Evolutionary conservation across 2,329 filamentous ascomycete species (phyloP), one percentile per base, ranked within the genome.

Genomic region (Ophiostoma montium): DNA sequence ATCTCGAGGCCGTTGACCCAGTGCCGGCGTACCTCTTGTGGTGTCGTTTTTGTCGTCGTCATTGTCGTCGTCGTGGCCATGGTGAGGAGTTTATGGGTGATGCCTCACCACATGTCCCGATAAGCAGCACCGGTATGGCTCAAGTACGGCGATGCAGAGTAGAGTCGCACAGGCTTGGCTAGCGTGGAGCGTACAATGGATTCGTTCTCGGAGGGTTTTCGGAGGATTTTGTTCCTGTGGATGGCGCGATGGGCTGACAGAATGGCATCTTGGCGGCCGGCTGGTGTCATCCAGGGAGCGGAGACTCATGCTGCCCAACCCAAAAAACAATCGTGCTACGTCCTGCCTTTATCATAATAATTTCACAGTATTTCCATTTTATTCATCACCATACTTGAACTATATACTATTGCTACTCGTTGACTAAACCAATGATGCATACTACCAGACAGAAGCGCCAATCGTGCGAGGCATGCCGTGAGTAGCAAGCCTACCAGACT

Each of bases 391-490:
- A 2, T 38, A 38, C n/a, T 5, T 36, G n/a, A n/a, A n/a, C n/a
- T 36, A 27, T 3, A 15, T 41, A 13, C 15, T 8, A 12, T 35
- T 35, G 9, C 15, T 15, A 13, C 16, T 35, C 13, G 8, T 35
- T 35, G 11, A 35, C 30, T 31, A 36, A 16, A 46, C 41, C 33
- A 45, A 42, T 27, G 15, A 48, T 48, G 47, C 18, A 43, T 32
- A 36, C 36, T 32, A 13, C 35, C 13, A 36, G 46, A 38, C 49
- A 51, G 19, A 51, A 51, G 46, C 49, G 49, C n/a, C 49, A 51
- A 39, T 51, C 49, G 11, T 51, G 49, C 33, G 49, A 51, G 35
- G 45, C 49, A 35, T 51, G 49, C 46, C 49, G 49, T 51, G 35
- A 44, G 49, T 51, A n/a, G n/a, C n/a, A n/a, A n/a, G n/a, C n/a